Percentiles rank a stretch among this genome's conserved stretches.
phyloP scores from a whole-genome alignment of 2,329 filamentous ascomycete genomes.

The Phialocephala subalpina region DNA sequence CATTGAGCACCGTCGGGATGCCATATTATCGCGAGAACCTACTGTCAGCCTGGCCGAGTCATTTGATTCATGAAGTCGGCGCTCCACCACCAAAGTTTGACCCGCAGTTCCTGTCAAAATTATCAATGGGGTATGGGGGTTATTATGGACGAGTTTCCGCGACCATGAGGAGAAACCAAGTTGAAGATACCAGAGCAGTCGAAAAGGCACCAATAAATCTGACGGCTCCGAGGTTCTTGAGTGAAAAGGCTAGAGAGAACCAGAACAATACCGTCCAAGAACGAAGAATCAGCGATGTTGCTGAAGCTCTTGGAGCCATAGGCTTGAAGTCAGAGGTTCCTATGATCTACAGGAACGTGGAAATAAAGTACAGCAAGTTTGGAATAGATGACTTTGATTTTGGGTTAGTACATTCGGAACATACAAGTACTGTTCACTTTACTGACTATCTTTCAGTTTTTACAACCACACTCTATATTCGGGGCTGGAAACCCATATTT shows the following conservation, averaged over 20 bases:
- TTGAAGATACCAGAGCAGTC: constrained; percentile 75
- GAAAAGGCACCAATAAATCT: constrained; percentile 67
- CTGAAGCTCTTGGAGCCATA: constrained; percentile 73
- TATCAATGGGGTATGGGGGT: constrained; percentile 78
- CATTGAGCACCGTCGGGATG: constrained; percentile 86
- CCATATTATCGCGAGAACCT: constrained; percentile 91
- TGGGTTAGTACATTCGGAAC: constrained; percentile 61
- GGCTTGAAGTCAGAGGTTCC: constrained; percentile 84
- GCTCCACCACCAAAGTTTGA: constrained; percentile 82
- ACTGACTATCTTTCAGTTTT: constrained; percentile 62
- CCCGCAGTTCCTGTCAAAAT: constrained; percentile 68
- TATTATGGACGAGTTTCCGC: constrained; percentile 81
- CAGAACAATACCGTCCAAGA: constrained; percentile 54
- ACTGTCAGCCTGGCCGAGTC: constrained; percentile 88
- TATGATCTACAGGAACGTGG: constrained; percentile 89
- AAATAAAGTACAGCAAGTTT: constrained; percentile 99
- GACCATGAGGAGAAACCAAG: constrained; percentile 80
- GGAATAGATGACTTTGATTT: constrained; percentile 99
- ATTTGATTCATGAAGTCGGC: constrained; percentile 84
- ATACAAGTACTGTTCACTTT: not conserved
- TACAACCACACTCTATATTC: constrained; percentile 95
- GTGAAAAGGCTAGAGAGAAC: constrained; percentile 84
- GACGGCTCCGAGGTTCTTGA: constrained; percentile 89
- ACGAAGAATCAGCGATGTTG: constrained; percentile 59
- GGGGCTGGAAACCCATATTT: constrained; percentile 93